Conservation (phyloP, 306 rosid genomes). For the Vigna nakashimae region DNA sequence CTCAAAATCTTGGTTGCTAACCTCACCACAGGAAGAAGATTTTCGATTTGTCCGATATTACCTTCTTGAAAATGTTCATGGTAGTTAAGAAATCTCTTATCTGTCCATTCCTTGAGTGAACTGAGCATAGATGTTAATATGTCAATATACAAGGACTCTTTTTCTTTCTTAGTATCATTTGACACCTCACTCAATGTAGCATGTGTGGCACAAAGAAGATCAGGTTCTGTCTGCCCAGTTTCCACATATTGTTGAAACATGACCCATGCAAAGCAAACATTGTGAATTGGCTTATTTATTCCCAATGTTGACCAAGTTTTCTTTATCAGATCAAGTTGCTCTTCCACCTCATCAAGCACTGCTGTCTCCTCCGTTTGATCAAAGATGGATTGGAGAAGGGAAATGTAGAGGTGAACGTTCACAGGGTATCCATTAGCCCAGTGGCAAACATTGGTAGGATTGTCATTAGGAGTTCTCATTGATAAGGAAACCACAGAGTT, state of each 20-base stretch:
- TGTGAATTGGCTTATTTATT: constrained; percentile 71
- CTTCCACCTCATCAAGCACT: constrained; percentile 91
- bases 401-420: constrained; percentile 71
- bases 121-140: constrained; percentile 61
- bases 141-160: constrained; percentile 58
- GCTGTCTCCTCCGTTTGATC: constrained; percentile 73
- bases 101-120: constrained; percentile 75
- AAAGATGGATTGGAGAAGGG: constrained; percentile 76
- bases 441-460: constrained; percentile 76
- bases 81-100: constrained; percentile 72
- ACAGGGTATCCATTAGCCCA: constrained; percentile 96
- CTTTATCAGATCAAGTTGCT: constrained; percentile 82
- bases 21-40: constrained; percentile 80
- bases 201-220: constrained; percentile 79
- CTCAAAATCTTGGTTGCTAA: constrained; percentile 62
- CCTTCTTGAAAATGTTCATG: constrained; percentile 73
- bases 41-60: constrained; percentile 65
- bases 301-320: constrained; percentile 91
- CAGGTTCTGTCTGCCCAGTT: constrained; percentile 73
- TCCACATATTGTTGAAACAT: constrained; percentile 71
- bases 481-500: constrained; percentile 76
- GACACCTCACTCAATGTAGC: constrained; percentile 78
- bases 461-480: constrained; percentile 64
- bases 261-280: constrained; percentile 78
- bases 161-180: constrained; percentile 67